These are phyloP conservation scores for Xylogone sp. DNA, from an alignment of 2,329 filamentous ascomycete species.

Conservation along the genomic window DNA sequence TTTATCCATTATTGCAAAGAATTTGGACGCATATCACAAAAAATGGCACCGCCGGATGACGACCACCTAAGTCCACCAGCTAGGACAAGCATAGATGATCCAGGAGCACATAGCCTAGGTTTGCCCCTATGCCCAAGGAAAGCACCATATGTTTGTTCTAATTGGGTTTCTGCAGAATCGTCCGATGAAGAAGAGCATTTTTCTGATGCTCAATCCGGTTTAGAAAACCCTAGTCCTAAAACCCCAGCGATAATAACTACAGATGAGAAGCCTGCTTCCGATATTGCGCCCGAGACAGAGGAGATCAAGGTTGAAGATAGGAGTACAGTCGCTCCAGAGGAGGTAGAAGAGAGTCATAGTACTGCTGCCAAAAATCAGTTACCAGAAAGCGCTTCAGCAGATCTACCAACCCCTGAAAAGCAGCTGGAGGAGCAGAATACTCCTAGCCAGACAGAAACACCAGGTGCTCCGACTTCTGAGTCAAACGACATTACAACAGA, in stretches of 20 bases:
- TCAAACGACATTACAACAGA: conserved; percentile 51
- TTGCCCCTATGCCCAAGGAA: conserved; percentile 15
- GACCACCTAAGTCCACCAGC: conserved; percentile 36
- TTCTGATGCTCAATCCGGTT: conserved; percentile 59
- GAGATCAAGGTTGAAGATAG: conserved; percentile 52
- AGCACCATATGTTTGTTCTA: conserved; percentile 5
- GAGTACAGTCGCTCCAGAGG: conserved; percentile 55
- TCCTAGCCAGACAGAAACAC: neutral
- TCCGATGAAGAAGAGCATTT: conserved; percentile 69
- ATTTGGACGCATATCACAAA: neutral
- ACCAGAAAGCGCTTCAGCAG: neutral
- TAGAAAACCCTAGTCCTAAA: conserved; percentile 35
- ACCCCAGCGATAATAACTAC: conserved; percentile 46
- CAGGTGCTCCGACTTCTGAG: conserved; percentile 31
- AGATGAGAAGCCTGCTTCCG: conserved; percentile 45
- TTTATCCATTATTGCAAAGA: neutral
- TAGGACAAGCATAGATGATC: conserved; percentile 43
- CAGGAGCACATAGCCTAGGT: conserved; percentile 60
- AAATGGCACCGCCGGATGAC: conserved; percentile 17
- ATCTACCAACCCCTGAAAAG: neutral
- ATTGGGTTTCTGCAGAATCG: conserved; percentile 33
- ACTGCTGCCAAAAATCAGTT: conserved; percentile 48
- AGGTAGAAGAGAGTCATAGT: conserved; percentile 47
- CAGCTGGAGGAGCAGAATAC: conserved; percentile 22
- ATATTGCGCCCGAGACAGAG: conserved; percentile 57